A percentile compares a stretch with the other conserved stretches of the same genome.
These are phyloP conservation scores for Vigna nakashimae DNA, from an alignment of 306 rosid species.

Conservation along the genomic window DNA sequence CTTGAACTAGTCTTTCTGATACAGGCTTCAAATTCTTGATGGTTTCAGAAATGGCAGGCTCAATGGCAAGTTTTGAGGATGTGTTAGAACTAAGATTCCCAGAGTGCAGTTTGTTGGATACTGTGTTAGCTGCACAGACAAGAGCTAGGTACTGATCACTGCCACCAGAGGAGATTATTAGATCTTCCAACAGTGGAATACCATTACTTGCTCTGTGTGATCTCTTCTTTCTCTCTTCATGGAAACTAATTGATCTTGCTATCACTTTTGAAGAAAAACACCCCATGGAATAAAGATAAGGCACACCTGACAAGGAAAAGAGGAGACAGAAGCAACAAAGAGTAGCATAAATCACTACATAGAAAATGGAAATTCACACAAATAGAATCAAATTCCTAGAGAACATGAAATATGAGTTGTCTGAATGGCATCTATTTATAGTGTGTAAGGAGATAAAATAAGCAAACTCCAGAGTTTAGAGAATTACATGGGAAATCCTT, in stretches of 20 bases:
- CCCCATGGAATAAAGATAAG: slow-evolving; percentile 49
- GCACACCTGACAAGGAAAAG: slow-evolving; percentile 40
- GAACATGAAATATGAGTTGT: background rate
- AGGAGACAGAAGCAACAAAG: slow-evolving; percentile 24
- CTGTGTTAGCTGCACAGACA: slow-evolving; percentile 41
- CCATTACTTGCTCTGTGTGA: slow-evolving; percentile 41
- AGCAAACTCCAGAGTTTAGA: slow-evolving; percentile 18
- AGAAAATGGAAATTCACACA: slow-evolving; percentile 11
- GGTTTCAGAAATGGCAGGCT: slow-evolving; percentile 40
- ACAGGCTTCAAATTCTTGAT: slow-evolving; percentile 38
- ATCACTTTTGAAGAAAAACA: slow-evolving; percentile 62
- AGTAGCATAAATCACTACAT: background rate
- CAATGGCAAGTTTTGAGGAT: slow-evolving; percentile 34
- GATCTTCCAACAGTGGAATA: slow-evolving; percentile 53
- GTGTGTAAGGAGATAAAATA: slow-evolving; percentile 22
- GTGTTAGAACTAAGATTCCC: slow-evolving; percentile 42
- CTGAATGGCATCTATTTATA: background rate
- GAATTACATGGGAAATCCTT: slow-evolving; percentile 35
- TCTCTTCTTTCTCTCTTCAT: slow-evolving; percentile 49
- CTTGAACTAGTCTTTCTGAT: slow-evolving; percentile 20
- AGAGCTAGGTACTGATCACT: slow-evolving; percentile 57
- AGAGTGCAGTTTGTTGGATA: slow-evolving; percentile 49
- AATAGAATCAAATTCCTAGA: slow-evolving; percentile 9
- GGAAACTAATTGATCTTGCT: slow-evolving; percentile 52
- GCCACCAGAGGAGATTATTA: slow-evolving; percentile 44